These are phyloP conservation scores for Oryza nivara DNA, from an alignment of 176 grass and related monocot genomes.

Conservation along the genomic window DNA sequence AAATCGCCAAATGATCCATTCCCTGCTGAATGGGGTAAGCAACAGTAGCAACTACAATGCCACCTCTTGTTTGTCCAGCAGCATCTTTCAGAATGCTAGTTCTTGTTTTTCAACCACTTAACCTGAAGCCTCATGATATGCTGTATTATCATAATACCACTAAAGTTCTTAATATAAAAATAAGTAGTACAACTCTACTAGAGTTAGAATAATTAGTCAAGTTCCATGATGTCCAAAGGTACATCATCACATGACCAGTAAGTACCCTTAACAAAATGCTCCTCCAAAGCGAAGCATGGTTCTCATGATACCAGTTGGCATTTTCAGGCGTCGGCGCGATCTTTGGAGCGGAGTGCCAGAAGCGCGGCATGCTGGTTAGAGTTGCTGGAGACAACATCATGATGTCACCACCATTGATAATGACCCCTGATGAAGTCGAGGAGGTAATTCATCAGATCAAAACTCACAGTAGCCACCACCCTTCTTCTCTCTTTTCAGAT, in stretches of 20 bases:
- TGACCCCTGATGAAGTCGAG: constrained; percentile 66
- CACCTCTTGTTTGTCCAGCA: not conserved
- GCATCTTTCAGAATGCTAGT: not conserved
- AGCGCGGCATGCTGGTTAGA: constrained; percentile 83
- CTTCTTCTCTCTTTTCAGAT: not conserved
- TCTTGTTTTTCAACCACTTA: constrained; percentile 2
- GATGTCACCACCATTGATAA: constrained; percentile 87
- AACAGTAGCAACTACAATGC: not conserved
- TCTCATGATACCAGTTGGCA: not conserved
- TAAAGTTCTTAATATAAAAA: not conserved
- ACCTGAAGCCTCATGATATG: constrained; percentile 21
- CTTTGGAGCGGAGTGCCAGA: constrained; percentile 87
- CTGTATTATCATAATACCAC: not conserved
- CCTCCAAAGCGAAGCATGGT: not conserved
- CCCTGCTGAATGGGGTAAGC: constrained; percentile 89
- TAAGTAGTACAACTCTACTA: not conserved
- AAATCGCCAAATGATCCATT: constrained; percentile 79
- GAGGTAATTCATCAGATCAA: constrained; percentile 55
- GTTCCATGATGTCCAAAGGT: not conserved
- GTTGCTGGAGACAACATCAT: constrained; percentile 90
- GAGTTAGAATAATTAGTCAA: not conserved
- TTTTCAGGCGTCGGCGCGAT: constrained; percentile 86
- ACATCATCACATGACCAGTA: not conserved
- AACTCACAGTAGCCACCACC: not conserved
- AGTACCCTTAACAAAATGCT: constrained; percentile 8